Base-by-base conservation (phyloP, 139 green algal genomes). In the Medakamo hakoo region DNA sequence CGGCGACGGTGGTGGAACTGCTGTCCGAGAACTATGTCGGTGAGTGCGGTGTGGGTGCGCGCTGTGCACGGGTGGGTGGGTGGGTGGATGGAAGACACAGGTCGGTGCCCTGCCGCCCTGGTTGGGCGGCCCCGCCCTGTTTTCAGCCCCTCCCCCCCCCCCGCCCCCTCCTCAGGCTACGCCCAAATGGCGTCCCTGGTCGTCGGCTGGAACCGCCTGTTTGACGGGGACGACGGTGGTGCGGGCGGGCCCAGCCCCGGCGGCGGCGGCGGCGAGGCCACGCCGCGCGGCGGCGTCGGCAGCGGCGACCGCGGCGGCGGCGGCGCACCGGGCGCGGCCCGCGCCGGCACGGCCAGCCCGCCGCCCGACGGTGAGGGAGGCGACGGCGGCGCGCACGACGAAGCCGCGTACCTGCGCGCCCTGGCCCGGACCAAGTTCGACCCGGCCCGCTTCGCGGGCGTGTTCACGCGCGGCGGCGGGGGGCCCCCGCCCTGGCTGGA, bases 401-500 rank as follows among this genome's bases (percentile, higher is more conserved):
- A 78, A n/a, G 62, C 75, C 14, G 60, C 66, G 49, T 79, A 65
- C 68, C 62, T 81, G 55, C 56, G 65, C 26, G 60, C 84, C 58
- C 71, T 90, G 58, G 75, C 76, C 27, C 67, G 68, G 58, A 72
- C 79, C 55, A 71, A 71, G 4, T 93, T 93, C 67, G 77, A 89
- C 58, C 69, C 80, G 0, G 61, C 79, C 25, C 76, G 73, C 40
- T 78, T 89, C 63, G 67, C 80, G 2, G 60, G 59, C 4, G 75
- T 89, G 26, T 90, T 93, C 71, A 64, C 62, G 19, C 57, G 55
- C 1, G 71, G 77, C 23, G 70, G 71, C 24, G 65, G 57, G 56
- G 67, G 64, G 18, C 72, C 63, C 24, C 77, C 66, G 26, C 60
- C 63, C 27, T 90, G 82, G 82, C 72, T 90, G 20, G 71, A 81